These are phyloP conservation scores for Colletotrichum scovillei DNA, from an alignment of 2,329 filamentous ascomycete species.

Conservation along the genomic window DNA sequence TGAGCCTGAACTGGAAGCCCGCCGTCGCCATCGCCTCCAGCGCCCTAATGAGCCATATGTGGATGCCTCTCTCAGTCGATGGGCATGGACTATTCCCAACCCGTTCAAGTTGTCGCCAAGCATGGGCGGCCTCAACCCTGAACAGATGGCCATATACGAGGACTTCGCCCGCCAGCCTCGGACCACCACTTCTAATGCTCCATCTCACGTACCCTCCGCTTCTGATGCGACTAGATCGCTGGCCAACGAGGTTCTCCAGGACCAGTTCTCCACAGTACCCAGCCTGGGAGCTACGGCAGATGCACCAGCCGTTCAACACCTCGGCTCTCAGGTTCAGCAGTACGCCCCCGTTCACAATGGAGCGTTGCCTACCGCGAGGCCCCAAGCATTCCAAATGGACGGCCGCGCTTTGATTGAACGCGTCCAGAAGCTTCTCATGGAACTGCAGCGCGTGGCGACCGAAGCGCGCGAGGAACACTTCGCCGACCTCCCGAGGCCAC, in stretches of 20 bases:
- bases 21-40: constrained; percentile 79
- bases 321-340: constrained; percentile 64
- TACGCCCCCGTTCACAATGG: constrained; percentile 65
- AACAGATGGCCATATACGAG: constrained; percentile 96
- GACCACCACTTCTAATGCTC: constrained; percentile 64
- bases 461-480: constrained; percentile 70
- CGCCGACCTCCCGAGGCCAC: constrained; percentile 66
- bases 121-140: constrained; percentile 79
- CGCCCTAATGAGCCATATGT: constrained; percentile 88
- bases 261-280: constrained; percentile 68
- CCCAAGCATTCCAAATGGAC: constrained; percentile 61
- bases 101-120: constrained; percentile 87
- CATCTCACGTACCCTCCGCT: constrained; percentile 65
- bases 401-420: constrained; percentile 63
- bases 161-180: constrained; percentile 92
- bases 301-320: constrained; percentile 62
- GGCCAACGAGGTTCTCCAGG: constrained; percentile 73
- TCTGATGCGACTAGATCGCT: constrained; percentile 72
- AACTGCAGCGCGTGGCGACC: constrained; percentile 65
- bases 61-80: constrained; percentile 84
- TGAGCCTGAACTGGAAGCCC: constrained; percentile 80
- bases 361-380: constrained; percentile 61
- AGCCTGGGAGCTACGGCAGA: constrained; percentile 70
- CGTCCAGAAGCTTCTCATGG: constrained; percentile 67
- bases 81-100: constrained; percentile 93